Conservation (phyloP, 1,284 basidiomycete species). For the Irpex sp. region DNA sequence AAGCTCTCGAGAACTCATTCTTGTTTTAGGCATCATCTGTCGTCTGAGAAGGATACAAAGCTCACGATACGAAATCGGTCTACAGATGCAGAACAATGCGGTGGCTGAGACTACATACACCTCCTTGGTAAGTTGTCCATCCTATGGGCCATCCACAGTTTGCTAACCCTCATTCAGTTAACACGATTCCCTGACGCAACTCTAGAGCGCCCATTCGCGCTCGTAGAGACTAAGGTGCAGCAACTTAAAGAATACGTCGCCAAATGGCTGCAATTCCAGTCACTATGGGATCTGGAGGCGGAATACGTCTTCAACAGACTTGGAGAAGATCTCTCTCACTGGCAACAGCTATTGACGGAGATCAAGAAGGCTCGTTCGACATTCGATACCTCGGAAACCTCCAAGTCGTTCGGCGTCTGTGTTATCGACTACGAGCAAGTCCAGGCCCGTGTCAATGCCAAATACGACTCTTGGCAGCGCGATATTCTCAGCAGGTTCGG, state of each 20-base stretch:
- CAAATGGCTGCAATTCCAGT: slow-evolving; percentile 99
- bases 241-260: slow-evolving; percentile 91
- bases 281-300: slow-evolving; percentile 97
- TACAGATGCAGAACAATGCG: slow-evolving; percentile 82
- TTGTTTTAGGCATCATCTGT: slow-evolving; percentile 82
- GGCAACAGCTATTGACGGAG: slow-evolving; percentile 95
- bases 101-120: slow-evolving; percentile 84
- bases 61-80: slow-evolving; percentile 94
- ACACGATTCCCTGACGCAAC: slow-evolving; percentile 81
- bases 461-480: slow-evolving; percentile 98
- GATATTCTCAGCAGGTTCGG: slow-evolving; percentile 95
- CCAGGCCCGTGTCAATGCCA: slow-evolving; percentile 96
- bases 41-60: slow-evolving; percentile 90
- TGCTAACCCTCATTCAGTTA: slow-evolving; percentile 55
- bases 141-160: slow-evolving; percentile 2
- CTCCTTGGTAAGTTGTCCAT: slow-evolving; percentile 71
- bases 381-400: slow-evolving; percentile 96
- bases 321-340: slow-evolving; percentile 91
- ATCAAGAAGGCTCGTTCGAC: slow-evolving; percentile 97
- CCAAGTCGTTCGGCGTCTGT: slow-evolving; percentile 92
- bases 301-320: slow-evolving; percentile 96
- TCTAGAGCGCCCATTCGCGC: slow-evolving; percentile 85
- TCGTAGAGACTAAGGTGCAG: slow-evolving; percentile 91
- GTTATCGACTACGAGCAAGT: slow-evolving; percentile 98
- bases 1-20: neutral